These are phyloP conservation scores for Monosporozyma yasuniensis DNA, from an alignment of 805 yeast species.

Conservation along the genomic window DNA sequence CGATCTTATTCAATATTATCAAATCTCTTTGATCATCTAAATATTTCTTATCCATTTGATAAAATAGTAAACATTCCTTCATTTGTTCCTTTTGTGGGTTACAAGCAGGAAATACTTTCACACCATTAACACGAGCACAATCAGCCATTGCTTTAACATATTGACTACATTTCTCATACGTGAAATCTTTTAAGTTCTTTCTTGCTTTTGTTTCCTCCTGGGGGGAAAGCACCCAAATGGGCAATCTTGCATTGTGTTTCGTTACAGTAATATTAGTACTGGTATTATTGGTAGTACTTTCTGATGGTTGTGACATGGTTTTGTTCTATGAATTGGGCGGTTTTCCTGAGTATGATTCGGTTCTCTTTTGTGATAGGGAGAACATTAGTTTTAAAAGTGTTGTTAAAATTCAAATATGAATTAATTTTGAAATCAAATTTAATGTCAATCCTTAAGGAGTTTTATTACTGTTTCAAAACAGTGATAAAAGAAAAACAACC, in stretches of 20 bases:
- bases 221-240: constrained; percentile 70
- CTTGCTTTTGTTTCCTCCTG: constrained; percentile 66
- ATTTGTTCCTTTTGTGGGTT: constrained; percentile 47
- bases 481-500: not conserved
- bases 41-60: constrained; percentile 48
- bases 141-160: constrained; percentile 56
- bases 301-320: not conserved
- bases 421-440: not conserved
- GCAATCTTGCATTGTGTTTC: constrained; percentile 32
- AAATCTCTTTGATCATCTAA: constrained; percentile 63
- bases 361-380: not conserved
- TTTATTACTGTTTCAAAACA: not conserved
- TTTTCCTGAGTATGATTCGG: not conserved
- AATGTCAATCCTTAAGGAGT: not conserved
- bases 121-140: constrained; percentile 55
- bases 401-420: not conserved
- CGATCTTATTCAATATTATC: constrained; percentile 48
- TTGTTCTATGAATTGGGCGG: not conserved
- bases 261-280: not conserved
- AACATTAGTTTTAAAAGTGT: not conserved
- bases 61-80: constrained; percentile 52
- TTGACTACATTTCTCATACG: constrained; percentile 60
- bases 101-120: constrained; percentile 62
- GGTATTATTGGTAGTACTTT: not conserved
- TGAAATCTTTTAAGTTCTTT: constrained; percentile 56